phyloP scores from a whole-genome alignment of 768 basidiomycete genomes.

The Psilocybe azurescens region DNA sequence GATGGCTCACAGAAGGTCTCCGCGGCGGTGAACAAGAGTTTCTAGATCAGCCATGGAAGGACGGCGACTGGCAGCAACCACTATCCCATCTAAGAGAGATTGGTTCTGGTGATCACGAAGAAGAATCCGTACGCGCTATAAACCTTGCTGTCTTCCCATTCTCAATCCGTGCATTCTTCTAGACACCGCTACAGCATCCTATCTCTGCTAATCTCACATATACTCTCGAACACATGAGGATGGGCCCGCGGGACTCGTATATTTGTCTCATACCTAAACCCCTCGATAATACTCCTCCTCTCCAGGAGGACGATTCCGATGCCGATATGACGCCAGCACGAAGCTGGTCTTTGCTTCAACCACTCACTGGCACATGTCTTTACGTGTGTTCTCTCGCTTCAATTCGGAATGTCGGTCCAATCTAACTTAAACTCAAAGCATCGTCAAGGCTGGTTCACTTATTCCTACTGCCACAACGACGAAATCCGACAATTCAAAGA shows the following conservation, averaged over 20 bases:
- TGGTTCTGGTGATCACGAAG: conserved; percentile 51
- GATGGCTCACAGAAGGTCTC: conserved; percentile 77
- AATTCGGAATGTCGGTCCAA: conserved; percentile 30
- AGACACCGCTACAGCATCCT: conserved; percentile 7
- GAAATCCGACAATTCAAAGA: conserved; percentile 98
- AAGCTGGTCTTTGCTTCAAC: conserved; percentile 84
- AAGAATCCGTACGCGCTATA: conserved; percentile 16
- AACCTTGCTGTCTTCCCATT: conserved; percentile 10
- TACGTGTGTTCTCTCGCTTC: conserved; percentile 63
- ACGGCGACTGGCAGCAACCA: conserved; percentile 39
- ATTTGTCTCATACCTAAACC: conserved; percentile 81
- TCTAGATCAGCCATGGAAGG: conserved; percentile 65
- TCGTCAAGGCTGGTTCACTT: conserved; percentile 95
- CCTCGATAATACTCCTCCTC: conserved; percentile 47
- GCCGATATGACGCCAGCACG: conserved; percentile 70
- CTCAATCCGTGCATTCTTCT: conserved; percentile 8
- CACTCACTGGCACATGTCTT: conserved; percentile 80
- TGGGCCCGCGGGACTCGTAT: conserved; percentile 73
- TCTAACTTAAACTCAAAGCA: conserved; percentile 52
- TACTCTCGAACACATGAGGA: conserved; percentile 75
- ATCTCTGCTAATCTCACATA: conserved; percentile 33
- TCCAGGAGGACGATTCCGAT: conserved; percentile 57
- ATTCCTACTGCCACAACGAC: conserved; percentile 93
- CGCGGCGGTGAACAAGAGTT: conserved; percentile 80
- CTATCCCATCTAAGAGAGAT: conserved; percentile 60